Conservation (phyloP, 495 filamentous ascomycete genomes). For the Bathelium albidoporum region DNA sequence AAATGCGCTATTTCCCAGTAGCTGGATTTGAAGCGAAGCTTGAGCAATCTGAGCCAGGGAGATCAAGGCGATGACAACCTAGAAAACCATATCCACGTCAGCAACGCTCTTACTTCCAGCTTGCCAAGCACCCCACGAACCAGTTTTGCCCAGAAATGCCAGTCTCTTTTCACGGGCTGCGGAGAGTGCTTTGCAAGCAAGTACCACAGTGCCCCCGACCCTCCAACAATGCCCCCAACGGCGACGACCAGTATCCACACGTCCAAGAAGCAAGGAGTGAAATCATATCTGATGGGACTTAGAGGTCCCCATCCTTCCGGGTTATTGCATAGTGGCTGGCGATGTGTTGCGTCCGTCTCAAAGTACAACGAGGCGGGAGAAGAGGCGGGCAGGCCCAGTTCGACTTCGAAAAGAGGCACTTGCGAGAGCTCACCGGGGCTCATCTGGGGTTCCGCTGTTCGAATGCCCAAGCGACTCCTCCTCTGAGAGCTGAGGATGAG, state of each 20-base stretch:
- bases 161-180: conserved; percentile 64
- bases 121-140: conserved; percentile 39
- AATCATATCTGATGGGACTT: conserved; percentile 71
- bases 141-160: conserved; percentile 92
- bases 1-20: conserved; percentile 57
- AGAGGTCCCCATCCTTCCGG: conserved; percentile 91
- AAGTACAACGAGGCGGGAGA: not conserved
- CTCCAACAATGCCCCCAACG: conserved; percentile 62
- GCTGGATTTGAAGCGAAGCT: conserved; percentile 65
- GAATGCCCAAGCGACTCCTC: not conserved
- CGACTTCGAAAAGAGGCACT: not conserved
- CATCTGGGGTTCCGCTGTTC: not conserved
- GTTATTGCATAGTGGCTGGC: conserved; percentile 72
- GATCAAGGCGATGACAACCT: conserved; percentile 63
- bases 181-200: conserved; percentile 56
- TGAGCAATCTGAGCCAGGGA: conserved; percentile 58
- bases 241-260: conserved; percentile 69
- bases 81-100: not conserved
- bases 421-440: not conserved
- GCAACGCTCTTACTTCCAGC: no score
- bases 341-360: not conserved
- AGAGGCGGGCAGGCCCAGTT: not conserved
- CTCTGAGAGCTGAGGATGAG: not conserved
- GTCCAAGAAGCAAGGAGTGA: conserved; percentile 95
- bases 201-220: conserved; percentile 64